Conservation (phyloP, 2,329 filamentous ascomycete species). For the Fusarium dlaminii region DNA sequence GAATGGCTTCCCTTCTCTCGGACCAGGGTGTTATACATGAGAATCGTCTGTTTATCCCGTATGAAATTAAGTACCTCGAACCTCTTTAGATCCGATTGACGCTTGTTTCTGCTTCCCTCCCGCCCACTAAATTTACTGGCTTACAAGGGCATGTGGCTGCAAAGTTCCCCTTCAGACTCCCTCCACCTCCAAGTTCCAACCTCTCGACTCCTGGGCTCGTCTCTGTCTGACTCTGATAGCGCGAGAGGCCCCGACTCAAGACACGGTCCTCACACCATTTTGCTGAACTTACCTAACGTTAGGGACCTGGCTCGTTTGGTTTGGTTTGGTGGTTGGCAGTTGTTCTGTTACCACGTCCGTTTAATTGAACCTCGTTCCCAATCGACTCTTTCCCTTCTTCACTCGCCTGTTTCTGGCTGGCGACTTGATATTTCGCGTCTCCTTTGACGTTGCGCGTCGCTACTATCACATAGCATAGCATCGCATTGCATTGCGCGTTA, state of each 20-base stretch:
- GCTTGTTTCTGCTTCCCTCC: constrained; percentile 30
- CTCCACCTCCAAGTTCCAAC: constrained; percentile 2
- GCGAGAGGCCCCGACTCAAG: constrained; percentile 40
- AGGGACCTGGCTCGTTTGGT: constrained; percentile 6
- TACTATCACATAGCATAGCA: constrained; percentile 6
- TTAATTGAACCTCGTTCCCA: constrained; percentile 29
- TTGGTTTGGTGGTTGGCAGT: background rate
- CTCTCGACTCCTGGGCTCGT: constrained; percentile 16
- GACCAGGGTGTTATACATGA: constrained; percentile 18
- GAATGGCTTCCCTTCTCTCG: constrained; percentile 17
- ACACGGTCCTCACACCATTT: constrained; percentile 40
- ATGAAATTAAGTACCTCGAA: constrained; percentile 18
- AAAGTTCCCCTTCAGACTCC: constrained; percentile 14
- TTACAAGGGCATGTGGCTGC: constrained; percentile 5
- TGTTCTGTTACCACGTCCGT: constrained; percentile 6
- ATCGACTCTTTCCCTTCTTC: constrained; percentile 9
- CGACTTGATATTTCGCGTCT: constrained; percentile 17
- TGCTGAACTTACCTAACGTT: background rate
- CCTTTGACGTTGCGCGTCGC: constrained; percentile 16
- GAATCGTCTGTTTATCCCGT: constrained; percentile 10
- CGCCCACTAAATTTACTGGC: constrained; percentile 12
- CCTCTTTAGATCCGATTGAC: background rate
- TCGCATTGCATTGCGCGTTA: constrained; percentile 14
- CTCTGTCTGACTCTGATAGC: constrained; percentile 22
- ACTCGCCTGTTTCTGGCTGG: constrained; percentile 34